These are phyloP conservation scores for Candida peoriensis DNA, from an alignment of 805 yeast species.

Conservation along the genomic window DNA sequence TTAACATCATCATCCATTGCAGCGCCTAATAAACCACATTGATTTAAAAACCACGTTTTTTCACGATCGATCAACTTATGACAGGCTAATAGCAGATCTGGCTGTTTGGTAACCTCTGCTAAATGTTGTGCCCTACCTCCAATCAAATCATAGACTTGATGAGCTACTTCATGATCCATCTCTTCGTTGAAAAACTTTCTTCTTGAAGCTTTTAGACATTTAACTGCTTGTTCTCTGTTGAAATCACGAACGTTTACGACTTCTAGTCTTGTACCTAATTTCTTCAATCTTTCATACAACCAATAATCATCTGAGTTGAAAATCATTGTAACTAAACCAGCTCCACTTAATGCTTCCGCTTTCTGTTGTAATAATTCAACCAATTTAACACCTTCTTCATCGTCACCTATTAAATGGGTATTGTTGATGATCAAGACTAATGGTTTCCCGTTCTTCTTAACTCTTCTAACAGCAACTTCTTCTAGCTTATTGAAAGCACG, in stretches of 20 bases:
- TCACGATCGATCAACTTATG: slow-evolving; percentile 72
- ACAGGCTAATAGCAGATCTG: slow-evolving; percentile 53
- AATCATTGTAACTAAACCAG: slow-evolving; percentile 45
- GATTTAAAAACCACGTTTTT: slow-evolving; percentile 80
- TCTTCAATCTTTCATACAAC: slow-evolving; percentile 73
- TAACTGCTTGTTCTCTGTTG: slow-evolving; percentile 46
- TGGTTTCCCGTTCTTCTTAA: slow-evolving; percentile 42
- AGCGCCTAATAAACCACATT: slow-evolving; percentile 71
- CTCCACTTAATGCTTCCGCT: slow-evolving; percentile 72
- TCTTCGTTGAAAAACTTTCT: slow-evolving; percentile 34
- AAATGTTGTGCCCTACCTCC: slow-evolving; percentile 87
- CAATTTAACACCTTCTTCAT: slow-evolving; percentile 65
- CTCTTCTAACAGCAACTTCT: slow-evolving; percentile 56
- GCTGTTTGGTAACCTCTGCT: slow-evolving; percentile 60
- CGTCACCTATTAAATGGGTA: slow-evolving; percentile 69
- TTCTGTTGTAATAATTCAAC: slow-evolving; percentile 77
- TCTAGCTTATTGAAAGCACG: slow-evolving; percentile 75
- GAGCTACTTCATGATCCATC: slow-evolving; percentile 37
- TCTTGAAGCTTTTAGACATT: slow-evolving; percentile 50
- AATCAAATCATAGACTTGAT: slow-evolving; percentile 57
- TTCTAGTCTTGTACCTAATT: slow-evolving; percentile 68
- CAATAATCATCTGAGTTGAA: slow-evolving; percentile 84
- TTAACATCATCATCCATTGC: slow-evolving; percentile 88
- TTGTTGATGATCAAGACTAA: slow-evolving; percentile 67
- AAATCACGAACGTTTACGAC: slow-evolving; percentile 66